Evolutionary conservation across 306 rosid species (phyloP), one percentile per base, ranked within the genome.

Genomic region (Fagus sylvatica): DNA sequence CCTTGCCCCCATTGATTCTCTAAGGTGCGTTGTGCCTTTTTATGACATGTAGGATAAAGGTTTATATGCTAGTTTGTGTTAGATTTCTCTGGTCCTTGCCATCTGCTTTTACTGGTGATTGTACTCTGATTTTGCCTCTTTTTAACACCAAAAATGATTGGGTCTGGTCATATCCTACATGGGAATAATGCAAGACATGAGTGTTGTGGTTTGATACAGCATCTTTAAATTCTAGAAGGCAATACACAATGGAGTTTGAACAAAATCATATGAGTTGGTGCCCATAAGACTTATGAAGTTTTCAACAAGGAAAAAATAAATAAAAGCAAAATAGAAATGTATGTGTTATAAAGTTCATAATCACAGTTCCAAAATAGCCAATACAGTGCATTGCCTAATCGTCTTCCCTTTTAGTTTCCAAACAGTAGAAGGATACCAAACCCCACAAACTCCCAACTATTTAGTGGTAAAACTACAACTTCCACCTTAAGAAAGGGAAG

Each of bases 1-100:
- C 80, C 49, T 83, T 82, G 66, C 85, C 85, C 80, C 22, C 88
- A 85, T 41, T 82, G 84, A 43, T 85, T 81, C 33, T 56, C 80
- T 76, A 80, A 91, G 97, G 94, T 90, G 83, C 73, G 30, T 40
- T 76, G 40, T 71, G 22, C 43, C 17, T 55, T 70, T 33, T 43
- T 37, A 1, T 15, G 56, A 43, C 15, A 69, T 17, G 10, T 46
- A 46, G 39, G 17, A 11, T 46, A 39, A 28, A 19, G 72, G 51
- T n/a, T 17, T 80, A 55, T 76, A 57, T 43, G 53, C 57, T 17
- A 42, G 32, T 74, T 53, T 73, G 19, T 82, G 36, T 79, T 57
- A 22, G 28, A 77, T 51, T 80, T 79, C 43, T 75, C 34, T 75
- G 60, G 61, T 72, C 73, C 75, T 59, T 66, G 55, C 55, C 16